phyloP scores from a whole-genome alignment of 768 basidiomycete species.

The Filobasidium floriforme region DNA sequence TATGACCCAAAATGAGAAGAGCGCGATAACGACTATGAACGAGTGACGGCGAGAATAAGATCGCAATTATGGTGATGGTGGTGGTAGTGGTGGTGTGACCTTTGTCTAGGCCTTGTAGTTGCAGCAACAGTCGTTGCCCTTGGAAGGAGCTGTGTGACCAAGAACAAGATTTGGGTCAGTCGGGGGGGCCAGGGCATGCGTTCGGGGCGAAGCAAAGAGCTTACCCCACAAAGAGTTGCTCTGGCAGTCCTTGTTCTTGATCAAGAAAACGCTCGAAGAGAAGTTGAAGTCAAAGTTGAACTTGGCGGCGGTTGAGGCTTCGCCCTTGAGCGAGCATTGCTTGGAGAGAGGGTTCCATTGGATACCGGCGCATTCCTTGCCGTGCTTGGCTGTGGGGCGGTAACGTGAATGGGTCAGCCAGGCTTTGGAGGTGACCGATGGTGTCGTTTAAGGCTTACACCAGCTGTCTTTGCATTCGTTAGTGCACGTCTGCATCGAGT shows the following conservation, averaged over 20 bases:
- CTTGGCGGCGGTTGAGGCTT: slow-evolving; percentile 1
- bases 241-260: slow-evolving; percentile 5
- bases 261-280: background rate
- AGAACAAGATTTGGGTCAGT: background rate
- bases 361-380: slow-evolving; percentile 1
- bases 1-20: too few relatives aligned
- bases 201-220: too few relatives aligned
- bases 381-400: background rate
- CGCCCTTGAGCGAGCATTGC: background rate
- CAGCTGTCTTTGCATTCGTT: background rate
- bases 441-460: background rate
- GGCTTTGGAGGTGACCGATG: too few relatives aligned
- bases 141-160: background rate
- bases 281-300: background rate
- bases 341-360: background rate
- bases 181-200: background rate
- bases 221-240: background rate
- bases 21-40: too few relatives aligned
- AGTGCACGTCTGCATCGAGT: background rate
- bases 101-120: background rate
- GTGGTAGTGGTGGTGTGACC: too few relatives aligned
- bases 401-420: too few relatives aligned
- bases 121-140: slow-evolving; percentile 3
- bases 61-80: too few relatives aligned
- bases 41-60: too few relatives aligned